Evolutionary conservation across 495 filamentous ascomycete genomes (phyloP).

Genomic region (Penicillium diatomitis): DNA sequence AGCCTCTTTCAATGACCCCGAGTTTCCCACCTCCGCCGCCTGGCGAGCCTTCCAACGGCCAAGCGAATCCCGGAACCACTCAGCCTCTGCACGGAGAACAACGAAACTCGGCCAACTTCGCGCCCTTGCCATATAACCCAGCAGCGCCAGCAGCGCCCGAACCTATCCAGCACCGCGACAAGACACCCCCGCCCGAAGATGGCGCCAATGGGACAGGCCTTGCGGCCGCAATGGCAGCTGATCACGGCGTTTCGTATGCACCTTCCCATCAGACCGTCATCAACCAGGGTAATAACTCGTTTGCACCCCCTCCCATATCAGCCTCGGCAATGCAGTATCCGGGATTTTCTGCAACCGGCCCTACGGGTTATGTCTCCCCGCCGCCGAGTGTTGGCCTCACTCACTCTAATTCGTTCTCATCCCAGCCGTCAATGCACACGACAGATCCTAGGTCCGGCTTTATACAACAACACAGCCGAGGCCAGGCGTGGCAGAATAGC

Average conservation of each 20-base stretch:
- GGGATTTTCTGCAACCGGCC: constrained; percentile 20
- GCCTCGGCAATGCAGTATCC: constrained; percentile 16
- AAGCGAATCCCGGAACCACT: constrained; percentile 7
- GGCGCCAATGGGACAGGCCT: constrained; percentile 63
- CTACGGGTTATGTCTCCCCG: constrained; percentile 26
- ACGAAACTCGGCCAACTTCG: constrained; percentile 40
- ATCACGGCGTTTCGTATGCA: constrained; percentile 40
- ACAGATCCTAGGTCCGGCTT: constrained; percentile 24
- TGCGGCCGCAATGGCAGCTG: constrained; percentile 55
- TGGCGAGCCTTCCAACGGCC: constrained; percentile 22
- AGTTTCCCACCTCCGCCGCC: constrained; percentile 38
- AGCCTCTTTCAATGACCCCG: constrained; percentile 11
- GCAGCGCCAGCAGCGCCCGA: constrained; percentile 82
- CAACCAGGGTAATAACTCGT: constrained; percentile 20
- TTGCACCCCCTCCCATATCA: constrained; percentile 17
- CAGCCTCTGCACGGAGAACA: constrained; percentile 24
- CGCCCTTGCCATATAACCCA: constrained; percentile 86
- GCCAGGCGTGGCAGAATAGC: neutral
- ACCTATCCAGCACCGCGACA: constrained; percentile 72
- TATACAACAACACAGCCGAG: constrained; percentile 16
- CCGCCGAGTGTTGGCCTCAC: constrained; percentile 28
- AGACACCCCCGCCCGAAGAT: constrained; percentile 76
- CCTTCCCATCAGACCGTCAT: constrained; percentile 25
- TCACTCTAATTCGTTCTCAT: constrained; percentile 19
- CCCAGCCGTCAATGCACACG: constrained; percentile 15